These are phyloP conservation scores for Zelonia costaricensis DNA, from an alignment of 208 protist species.

Conservation along the genomic window DNA sequence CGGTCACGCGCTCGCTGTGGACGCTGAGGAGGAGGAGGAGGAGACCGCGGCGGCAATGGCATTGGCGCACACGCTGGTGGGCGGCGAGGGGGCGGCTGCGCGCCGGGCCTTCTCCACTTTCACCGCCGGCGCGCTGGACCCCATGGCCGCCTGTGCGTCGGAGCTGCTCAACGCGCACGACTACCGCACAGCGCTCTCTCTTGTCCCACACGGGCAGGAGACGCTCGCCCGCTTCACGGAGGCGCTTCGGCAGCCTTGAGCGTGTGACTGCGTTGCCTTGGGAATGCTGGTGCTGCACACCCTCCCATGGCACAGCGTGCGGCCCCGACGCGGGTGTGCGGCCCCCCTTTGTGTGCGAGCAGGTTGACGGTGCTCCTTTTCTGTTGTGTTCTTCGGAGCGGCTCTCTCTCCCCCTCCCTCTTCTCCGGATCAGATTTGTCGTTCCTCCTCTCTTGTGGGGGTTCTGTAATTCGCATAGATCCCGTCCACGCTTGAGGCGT, in stretches of 20 bases:
- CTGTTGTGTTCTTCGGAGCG: too few species aligned
- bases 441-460: too few species aligned
- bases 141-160: conserved; percentile 44
- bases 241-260: too few species aligned
- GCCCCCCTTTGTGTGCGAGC: too few species aligned
- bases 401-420: too few species aligned
- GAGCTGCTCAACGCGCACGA: conserved; percentile 40
- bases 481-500: background rate
- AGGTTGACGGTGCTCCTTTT: too few species aligned
- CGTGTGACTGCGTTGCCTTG: too few species aligned
- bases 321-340: too few species aligned
- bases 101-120: conserved; percentile 26
- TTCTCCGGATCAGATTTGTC: too few species aligned
- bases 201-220: conserved; percentile 10
- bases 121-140: conserved; percentile 74
- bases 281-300: too few species aligned
- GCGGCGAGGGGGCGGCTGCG: background rate
- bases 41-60: background rate
- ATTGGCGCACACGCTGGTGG: background rate
- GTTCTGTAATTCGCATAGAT: too few species aligned
- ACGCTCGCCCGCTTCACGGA: conserved; percentile 14
- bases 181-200: conserved; percentile 2
- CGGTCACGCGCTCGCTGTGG: background rate
- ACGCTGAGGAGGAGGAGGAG: conserved; percentile 3
- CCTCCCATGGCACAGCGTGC: too few species aligned